A percentile compares a stretch with the other conserved stretches of the same genome.
These are phyloP conservation scores for Xylariaceae sp. DNA, from an alignment of 2,329 filamentous ascomycete species.

Conservation along the genomic window DNA sequence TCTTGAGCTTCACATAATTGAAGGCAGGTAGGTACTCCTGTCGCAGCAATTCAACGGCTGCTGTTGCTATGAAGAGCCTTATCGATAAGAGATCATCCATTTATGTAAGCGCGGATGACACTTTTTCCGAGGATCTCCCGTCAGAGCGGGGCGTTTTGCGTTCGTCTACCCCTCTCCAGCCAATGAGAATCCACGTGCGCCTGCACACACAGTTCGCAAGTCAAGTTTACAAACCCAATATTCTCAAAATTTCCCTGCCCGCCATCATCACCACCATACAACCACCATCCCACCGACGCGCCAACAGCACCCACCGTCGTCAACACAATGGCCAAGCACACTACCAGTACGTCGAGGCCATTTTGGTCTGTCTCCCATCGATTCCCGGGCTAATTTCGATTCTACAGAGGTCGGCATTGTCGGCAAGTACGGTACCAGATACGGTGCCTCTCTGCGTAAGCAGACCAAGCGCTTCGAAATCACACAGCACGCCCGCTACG, in stretches of 20 bases:
- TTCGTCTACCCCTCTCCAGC: conserved; percentile 14
- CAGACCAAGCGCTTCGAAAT: conserved; percentile 99
- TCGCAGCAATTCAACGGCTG: not conserved
- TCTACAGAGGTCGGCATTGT: conserved; percentile 43
- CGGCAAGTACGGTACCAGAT: conserved; percentile 35
- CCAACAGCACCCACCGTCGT: conserved; percentile 10
- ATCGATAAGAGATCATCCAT: not conserved
- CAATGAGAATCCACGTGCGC: conserved; percentile 9
- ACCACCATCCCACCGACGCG: conserved; percentile 14
- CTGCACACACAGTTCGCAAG: conserved; percentile 16
- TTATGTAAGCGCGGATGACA: not conserved
- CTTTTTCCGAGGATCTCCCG: conserved; percentile 14
- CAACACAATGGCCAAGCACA: conserved; percentile 20
- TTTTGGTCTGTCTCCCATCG: not conserved
- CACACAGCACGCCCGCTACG: conserved; percentile 91
- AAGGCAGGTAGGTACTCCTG: not conserved
- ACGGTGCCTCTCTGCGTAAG: conserved; percentile 99
- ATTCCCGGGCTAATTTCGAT: conserved; percentile 8
- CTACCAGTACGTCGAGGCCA: conserved; percentile 11
- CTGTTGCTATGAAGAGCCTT: not conserved
- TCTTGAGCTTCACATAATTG: no score
- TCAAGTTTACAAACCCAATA: conserved; percentile 13
- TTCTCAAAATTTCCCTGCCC: conserved; percentile 18
- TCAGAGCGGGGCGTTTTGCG: not conserved
- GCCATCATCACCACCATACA: conserved; percentile 14